These are phyloP conservation scores for Diaporthe sp. DNA, from an alignment of 2,329 filamentous ascomycete genomes.

Conservation along the genomic window DNA sequence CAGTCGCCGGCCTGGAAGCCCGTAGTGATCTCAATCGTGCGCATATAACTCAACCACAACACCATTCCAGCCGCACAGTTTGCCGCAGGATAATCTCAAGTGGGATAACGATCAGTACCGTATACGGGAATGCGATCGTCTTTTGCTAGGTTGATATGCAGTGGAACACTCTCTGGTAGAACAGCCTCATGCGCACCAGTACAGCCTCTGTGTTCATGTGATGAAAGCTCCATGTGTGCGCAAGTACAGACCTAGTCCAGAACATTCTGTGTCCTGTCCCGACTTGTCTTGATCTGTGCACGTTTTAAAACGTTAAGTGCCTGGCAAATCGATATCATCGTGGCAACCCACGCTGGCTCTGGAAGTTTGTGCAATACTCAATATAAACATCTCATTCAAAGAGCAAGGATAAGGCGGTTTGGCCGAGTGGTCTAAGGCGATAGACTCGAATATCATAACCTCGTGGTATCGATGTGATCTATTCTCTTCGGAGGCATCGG, in stretches of 20 bases:
- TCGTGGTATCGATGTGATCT: conserved; percentile 11
- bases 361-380: too few species aligned
- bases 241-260: not conserved
- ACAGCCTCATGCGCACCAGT: not conserved
- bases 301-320: too few species aligned
- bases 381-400: rapidly evolving
- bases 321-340: too few species aligned
- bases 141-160: not conserved
- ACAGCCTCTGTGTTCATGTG: not conserved
- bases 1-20: not conserved
- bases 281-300: not conserved
- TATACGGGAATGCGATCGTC: not conserved
- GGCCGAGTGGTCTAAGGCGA: conserved; percentile 40
- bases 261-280: not conserved
- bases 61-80: not conserved
- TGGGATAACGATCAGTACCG: not conserved
- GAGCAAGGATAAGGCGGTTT: not conserved
- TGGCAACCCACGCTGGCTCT: too few species aligned
- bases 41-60: not conserved
- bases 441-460: conserved; percentile 33
- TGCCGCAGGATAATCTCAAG: not conserved
- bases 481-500: conserved; percentile 40
- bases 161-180: not conserved
- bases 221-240: not conserved
- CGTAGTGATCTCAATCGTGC: not conserved